A percentile compares a stretch with the other conserved stretches of the same genome.
phyloP scores from a whole-genome alignment of 2,329 filamentous ascomycete species.

The Fusarium humuli region DNA sequence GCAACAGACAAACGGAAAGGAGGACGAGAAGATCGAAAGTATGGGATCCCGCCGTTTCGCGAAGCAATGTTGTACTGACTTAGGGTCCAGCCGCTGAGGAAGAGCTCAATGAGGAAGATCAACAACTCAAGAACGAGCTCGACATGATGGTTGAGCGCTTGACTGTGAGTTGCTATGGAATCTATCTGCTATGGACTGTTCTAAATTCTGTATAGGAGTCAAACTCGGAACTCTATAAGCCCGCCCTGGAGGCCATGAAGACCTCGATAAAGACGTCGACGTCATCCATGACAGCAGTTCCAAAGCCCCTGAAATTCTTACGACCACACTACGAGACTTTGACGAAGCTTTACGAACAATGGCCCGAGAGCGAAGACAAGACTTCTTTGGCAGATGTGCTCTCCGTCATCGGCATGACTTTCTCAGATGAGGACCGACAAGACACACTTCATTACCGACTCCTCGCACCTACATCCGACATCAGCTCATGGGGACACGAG shows the following conservation, averaged over 20 bases:
- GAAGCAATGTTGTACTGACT: slow-evolving; percentile 40
- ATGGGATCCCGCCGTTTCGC: slow-evolving; percentile 42
- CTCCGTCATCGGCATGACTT: slow-evolving; percentile 98
- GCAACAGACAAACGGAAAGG: slow-evolving; percentile 76
- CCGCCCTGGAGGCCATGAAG: slow-evolving; percentile 95
- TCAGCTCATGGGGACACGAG: slow-evolving; percentile 98
- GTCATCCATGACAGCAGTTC: slow-evolving; percentile 98
- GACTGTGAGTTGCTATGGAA: slow-evolving; percentile 68
- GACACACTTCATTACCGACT: slow-evolving; percentile 97
- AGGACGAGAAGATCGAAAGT: slow-evolving; percentile 72
- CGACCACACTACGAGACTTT: slow-evolving; percentile 95
- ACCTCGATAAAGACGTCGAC: slow-evolving; percentile 99
- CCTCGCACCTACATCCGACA: slow-evolving; percentile 88
- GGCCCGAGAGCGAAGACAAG: slow-evolving; percentile 87
- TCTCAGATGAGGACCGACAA: slow-evolving; percentile 93
- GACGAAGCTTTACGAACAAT: slow-evolving; percentile 88
- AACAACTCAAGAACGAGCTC: slow-evolving; percentile 97
- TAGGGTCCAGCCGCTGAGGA: slow-evolving; percentile 65
- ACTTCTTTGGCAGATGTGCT: slow-evolving; percentile 92
- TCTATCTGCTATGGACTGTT: neutral
- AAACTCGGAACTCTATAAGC: slow-evolving; percentile 87
- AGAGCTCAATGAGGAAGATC: slow-evolving; percentile 97
- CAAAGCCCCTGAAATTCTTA: slow-evolving; percentile 97
- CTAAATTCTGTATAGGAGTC: slow-evolving; percentile 72
- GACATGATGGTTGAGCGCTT: slow-evolving; percentile 98